phyloP scores from a whole-genome alignment of 805 yeast species.

The Torulaspora gathmanii region DNA sequence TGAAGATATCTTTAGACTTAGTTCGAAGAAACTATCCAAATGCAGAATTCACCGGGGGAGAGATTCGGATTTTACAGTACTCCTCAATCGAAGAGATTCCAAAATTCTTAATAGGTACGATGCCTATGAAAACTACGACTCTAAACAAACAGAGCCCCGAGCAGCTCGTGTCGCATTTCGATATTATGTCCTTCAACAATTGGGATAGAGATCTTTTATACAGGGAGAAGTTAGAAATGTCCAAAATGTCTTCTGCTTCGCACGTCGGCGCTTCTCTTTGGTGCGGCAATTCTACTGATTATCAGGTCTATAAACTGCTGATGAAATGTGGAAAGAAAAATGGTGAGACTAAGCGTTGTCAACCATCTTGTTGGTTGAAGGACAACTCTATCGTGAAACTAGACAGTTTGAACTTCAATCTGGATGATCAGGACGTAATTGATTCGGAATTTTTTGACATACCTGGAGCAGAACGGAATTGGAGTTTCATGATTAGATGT shows the following conservation, averaged over 20 bases:
- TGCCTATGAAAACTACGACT: slow-evolving; percentile 16
- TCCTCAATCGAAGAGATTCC: slow-evolving; percentile 19
- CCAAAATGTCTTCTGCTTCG: slow-evolving; percentile 79
- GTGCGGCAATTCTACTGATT: slow-evolving; percentile 81
- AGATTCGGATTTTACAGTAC: slow-evolving; percentile 15
- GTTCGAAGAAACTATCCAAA: slow-evolving; percentile 15
- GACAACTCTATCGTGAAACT: slow-evolving; percentile 47
- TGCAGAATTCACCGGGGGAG: neutral
- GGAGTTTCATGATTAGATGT: slow-evolving; percentile 56
- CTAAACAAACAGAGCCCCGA: slow-evolving; percentile 14
- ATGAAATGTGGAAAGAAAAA: slow-evolving; percentile 7
- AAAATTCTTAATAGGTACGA: slow-evolving; percentile 26
- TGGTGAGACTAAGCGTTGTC: slow-evolving; percentile 10
- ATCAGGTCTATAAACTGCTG: slow-evolving; percentile 38
- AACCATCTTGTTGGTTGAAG: slow-evolving; percentile 48
- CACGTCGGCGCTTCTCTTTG: slow-evolving; percentile 53
- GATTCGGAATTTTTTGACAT: slow-evolving; percentile 40
- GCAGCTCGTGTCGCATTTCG: slow-evolving; percentile 35
- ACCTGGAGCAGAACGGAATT: slow-evolving; percentile 44
- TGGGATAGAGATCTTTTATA: slow-evolving; percentile 68
- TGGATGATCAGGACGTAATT: slow-evolving; percentile 16
- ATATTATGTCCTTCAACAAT: slow-evolving; percentile 43
- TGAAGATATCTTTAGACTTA: slow-evolving; percentile 42
- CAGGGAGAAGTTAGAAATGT: slow-evolving; percentile 77
- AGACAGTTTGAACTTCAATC: slow-evolving; percentile 27